Percentiles rank a stretch among this genome's conserved stretches.
Evolutionary conservation across 768 basidiomycete species (phyloP).

Genomic region (Lyophyllum semitale): DNA sequence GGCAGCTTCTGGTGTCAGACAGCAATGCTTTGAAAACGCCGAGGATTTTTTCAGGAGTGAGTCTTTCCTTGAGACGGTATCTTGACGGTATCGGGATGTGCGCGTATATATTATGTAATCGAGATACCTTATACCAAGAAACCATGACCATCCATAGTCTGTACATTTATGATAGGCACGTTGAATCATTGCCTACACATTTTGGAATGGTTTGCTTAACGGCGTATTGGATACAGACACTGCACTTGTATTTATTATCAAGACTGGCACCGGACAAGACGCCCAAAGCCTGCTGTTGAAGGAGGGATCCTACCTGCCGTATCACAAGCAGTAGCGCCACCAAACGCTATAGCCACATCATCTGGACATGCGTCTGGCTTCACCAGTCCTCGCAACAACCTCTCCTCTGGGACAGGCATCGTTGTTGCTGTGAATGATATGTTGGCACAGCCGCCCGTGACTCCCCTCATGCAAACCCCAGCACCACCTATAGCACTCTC

Average conservation of each 20-base stretch:
- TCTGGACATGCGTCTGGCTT: slow-evolving; percentile 37
- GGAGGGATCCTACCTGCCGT: slow-evolving; percentile 81
- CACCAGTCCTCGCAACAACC: slow-evolving; percentile 66
- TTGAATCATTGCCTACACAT: slow-evolving; percentile 5
- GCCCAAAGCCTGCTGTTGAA: slow-evolving; percentile 70
- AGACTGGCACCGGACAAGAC: slow-evolving; percentile 85
- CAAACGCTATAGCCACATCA: slow-evolving; percentile 30
- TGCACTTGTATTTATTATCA: slow-evolving; percentile 94
- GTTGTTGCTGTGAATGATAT: slow-evolving; percentile 63
- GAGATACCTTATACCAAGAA: background rate
- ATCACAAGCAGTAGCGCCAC: slow-evolving; percentile 61
- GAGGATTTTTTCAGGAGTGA: too few relatives aligned
- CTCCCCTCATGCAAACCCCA: slow-evolving; percentile 38
- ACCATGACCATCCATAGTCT: slow-evolving; percentile 88
- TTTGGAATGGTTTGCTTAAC: slow-evolving; percentile 11
- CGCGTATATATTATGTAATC: slow-evolving; percentile 16
- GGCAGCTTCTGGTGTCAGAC: slow-evolving; percentile 46
- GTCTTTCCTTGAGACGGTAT: too few relatives aligned
- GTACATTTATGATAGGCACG: slow-evolving; percentile 90
- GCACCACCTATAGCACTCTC: slow-evolving; percentile 32
- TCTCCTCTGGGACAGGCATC: slow-evolving; percentile 64
- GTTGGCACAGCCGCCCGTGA: slow-evolving; percentile 31
- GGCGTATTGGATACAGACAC: slow-evolving; percentile 53
- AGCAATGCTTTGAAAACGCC: too few relatives aligned
- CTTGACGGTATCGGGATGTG: background rate